Evolutionary conservation across 2,329 filamentous ascomycete species (phyloP), one percentile per base, ranked within the genome.

Genomic region (Sordariomycetes sp.): DNA sequence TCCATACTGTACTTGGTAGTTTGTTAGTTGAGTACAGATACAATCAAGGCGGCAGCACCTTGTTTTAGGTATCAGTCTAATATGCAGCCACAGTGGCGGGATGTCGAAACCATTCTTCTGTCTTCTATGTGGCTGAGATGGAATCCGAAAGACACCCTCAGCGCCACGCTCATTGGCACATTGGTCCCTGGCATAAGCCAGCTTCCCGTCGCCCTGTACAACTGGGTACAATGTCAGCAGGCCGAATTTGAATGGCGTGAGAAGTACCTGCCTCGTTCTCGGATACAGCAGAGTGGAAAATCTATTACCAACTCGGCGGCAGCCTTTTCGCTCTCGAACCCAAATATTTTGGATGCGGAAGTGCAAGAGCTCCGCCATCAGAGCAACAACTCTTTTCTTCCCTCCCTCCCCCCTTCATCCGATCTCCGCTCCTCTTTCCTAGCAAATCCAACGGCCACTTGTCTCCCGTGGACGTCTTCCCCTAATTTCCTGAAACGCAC

Each of bases 101-200:
- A 46, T 16, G 28, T 58, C 51, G 51, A 54, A 48, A 37, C 40
- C 52, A 22, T 58, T 58, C 57, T 25, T 54, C 52, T 22, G 22
- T 48, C 57, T 58, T 58, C 57, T 51, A 58, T 58, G 57, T 51
- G 57, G 51, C 57, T 58, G 57, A 54, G 11, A 48, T 58, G 52
- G 52, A 58, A 58, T 53, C 40, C 16, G 11, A 34, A 35, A 50
- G 55, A 57, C 12, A 25, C 55, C 48, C 37, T 34, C 37, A 25
- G n/a, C n/a, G 20, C n/a, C 28, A 6, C 20, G 12, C 46, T 57
- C 46, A 57, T 53, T 57, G 55, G 55, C 48, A 32, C 46, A 22
- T 24, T n/a, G 20, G 46, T 11, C 46, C 20, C 20, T 50, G 22
- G 22, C 7, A 24, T 50, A 10, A n/a, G 22, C 22, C 46, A 24